These are phyloP conservation scores for Citrus inodora DNA, from an alignment of 345 rosid species.

Conservation along the genomic window DNA sequence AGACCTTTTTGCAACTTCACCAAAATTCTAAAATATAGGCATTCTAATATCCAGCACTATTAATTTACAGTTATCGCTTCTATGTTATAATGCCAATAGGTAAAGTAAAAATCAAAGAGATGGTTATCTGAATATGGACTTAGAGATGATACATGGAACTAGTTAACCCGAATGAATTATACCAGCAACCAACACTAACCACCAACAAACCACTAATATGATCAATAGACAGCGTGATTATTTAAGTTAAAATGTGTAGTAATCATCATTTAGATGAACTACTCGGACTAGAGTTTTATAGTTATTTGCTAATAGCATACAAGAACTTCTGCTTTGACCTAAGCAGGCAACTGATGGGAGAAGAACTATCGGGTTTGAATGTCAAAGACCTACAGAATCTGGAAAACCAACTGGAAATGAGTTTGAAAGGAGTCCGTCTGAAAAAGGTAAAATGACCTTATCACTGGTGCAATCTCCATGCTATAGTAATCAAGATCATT, in stretches of 20 bases:
- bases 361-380: constrained; percentile 66
- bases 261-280: not conserved
- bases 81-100: not conserved
- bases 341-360: constrained; percentile 77
- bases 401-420: constrained; percentile 67
- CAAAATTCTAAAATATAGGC: not conserved
- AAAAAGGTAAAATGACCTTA: constrained; percentile 46
- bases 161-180: not conserved
- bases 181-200: not conserved
- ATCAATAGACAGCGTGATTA: not conserved
- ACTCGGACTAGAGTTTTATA: not conserved
- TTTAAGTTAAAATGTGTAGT: not conserved
- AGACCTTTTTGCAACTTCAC: not conserved
- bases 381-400: constrained; percentile 56
- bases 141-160: not conserved
- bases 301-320: constrained; percentile 7
- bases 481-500: not conserved
- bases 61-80: not conserved
- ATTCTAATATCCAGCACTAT: not conserved
- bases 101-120: not conserved
- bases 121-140: not conserved
- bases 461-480: not conserved
- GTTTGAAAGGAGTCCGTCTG: constrained; percentile 55
- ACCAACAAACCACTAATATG: not conserved
- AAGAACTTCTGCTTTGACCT: not conserved